Evolutionary conservation across 345 rosid genomes (phyloP), one percentile per base, ranked within the genome.

Genomic region (Crucihimalaya himalaica): DNA sequence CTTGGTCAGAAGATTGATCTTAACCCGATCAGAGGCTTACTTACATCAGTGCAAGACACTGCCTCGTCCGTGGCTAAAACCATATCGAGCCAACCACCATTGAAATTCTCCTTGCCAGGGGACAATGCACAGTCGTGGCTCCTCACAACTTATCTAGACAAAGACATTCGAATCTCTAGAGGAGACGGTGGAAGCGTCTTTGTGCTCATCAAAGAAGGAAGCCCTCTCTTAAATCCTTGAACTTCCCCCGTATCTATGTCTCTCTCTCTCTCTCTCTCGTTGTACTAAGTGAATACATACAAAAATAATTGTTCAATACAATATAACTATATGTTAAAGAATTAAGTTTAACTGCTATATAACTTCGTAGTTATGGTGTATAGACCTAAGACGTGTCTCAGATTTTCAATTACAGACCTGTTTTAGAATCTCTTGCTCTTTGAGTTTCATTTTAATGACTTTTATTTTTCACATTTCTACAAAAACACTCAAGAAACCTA

Each of bases 141-240:
- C 2, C 88, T 93, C 1, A 93, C 98, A 13, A 90, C 98, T 12
- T 93, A 86, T 83, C 84, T 90, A 0, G 95, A 93, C 32, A 82
- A 86, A 35, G 95, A 92, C 1, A 83, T 92, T 78, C 78, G 98
- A 1, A 92, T 90, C 68, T 90, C 96, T 1, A 88, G 96, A 77
- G 98, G 91, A 6, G 98, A 90, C 52, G 92, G 69, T 15, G 96
- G 96, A 54, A 87, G 90, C 20, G 73, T 93, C 59, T 93, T 88
- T 39, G 96, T 93, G 68, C 93, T 93, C 39, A 74, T 93, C 81
- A 93, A 90, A 85, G 91, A 90, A 73, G 95, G 93, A 77, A 87
- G 91, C 78, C 57, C 89, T 13, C 85, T 88, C 69, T 75, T 93
- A 82, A 77, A 73, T 0, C 73, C 82, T 45, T 88, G 81, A 81